Percentiles rank a stretch among this genome's conserved stretches.
These are phyloP conservation scores for Hymenoscyphus fructigenus DNA, from an alignment of 2,329 filamentous ascomycete genomes.

Conservation along the genomic window DNA sequence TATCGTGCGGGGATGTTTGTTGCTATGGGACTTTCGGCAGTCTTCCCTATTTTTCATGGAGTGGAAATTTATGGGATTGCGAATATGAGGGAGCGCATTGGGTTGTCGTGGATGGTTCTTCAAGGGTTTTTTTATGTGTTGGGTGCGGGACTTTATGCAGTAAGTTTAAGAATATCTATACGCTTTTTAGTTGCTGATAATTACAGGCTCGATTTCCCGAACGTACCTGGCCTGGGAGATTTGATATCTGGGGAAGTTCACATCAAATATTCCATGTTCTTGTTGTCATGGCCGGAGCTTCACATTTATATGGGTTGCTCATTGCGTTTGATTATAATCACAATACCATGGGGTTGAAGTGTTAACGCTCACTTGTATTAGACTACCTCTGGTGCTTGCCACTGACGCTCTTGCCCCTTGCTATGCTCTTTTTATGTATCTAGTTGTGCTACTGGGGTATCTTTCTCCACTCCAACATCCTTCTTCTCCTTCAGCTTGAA, in stretches of 20 bases:
- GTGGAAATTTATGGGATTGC: constrained; percentile 64
- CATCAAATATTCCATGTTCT: constrained; percentile 96
- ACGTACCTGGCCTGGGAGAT: constrained; percentile 70
- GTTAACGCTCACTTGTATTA: constrained; percentile 18
- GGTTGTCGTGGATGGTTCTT: constrained; percentile 74
- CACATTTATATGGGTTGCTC: constrained; percentile 78
- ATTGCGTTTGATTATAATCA: constrained; percentile 88
- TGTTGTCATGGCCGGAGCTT: constrained; percentile 77
- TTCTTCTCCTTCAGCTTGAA: constrained; percentile 25
- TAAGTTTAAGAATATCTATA: constrained; percentile 42
- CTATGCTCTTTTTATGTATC: not conserved
- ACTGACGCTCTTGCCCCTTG: not conserved
- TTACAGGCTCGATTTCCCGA: constrained; percentile 78
- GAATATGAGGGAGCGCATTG: constrained; percentile 70
- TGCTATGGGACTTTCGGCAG: constrained; percentile 76
- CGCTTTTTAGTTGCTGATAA: constrained; percentile 16
- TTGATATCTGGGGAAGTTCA: constrained; percentile 89
- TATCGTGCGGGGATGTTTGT: constrained; percentile 90
- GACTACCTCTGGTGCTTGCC: not conserved
- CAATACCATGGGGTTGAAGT: constrained; percentile 40
- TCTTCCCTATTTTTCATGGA: constrained; percentile 81
- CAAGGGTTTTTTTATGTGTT: constrained; percentile 83
- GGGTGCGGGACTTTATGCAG: constrained; percentile 83
- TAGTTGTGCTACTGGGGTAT: not conserved
- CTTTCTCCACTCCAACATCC: not conserved